Evolutionary conservation across 768 basidiomycete species (phyloP).

Genomic region (Clavulina sp.): DNA sequence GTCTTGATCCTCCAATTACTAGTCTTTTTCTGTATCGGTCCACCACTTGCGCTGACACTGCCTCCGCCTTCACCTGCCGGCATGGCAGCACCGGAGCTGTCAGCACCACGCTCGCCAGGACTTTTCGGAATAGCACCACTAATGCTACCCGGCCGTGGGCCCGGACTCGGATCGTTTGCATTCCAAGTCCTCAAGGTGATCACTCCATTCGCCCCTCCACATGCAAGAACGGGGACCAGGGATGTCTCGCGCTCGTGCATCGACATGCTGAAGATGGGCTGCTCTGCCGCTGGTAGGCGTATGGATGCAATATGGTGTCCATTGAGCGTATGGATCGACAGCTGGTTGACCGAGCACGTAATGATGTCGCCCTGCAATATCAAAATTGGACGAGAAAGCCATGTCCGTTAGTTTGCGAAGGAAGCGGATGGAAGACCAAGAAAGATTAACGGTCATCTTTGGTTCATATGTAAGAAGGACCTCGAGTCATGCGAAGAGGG

Average conservation of each 20-base stretch:
- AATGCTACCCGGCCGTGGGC: constrained; percentile 44
- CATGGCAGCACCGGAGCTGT: no score
- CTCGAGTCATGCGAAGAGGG: no score
- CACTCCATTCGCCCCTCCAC: constrained; percentile 56
- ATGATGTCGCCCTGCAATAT: constrained; percentile 78
- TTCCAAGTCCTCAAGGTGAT: constrained; percentile 76
- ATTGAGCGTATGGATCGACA: constrained; percentile 78
- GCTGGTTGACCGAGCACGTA: constrained; percentile 50
- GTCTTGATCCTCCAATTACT: constrained; percentile 59
- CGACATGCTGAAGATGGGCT: constrained; percentile 46
- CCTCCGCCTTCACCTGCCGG: no score
- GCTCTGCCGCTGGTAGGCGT: constrained; percentile 35
- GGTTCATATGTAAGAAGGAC: no score
- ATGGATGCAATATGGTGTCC: constrained; percentile 57
- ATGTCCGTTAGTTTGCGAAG: constrained; percentile 1
- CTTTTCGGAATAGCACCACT: no score
- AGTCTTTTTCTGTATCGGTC: no score
- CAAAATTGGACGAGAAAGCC: background rate
- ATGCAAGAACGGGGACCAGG: constrained; percentile 58
- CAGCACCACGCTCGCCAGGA: no score
- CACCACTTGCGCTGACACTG: no score
- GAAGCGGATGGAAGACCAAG: background rate
- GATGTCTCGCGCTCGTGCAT: constrained; percentile 87
- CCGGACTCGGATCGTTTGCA: constrained; percentile 50
- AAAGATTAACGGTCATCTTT: background rate